Conservation (phyloP, 345 rosid genomes). For the Microcos paniculata region DNA sequence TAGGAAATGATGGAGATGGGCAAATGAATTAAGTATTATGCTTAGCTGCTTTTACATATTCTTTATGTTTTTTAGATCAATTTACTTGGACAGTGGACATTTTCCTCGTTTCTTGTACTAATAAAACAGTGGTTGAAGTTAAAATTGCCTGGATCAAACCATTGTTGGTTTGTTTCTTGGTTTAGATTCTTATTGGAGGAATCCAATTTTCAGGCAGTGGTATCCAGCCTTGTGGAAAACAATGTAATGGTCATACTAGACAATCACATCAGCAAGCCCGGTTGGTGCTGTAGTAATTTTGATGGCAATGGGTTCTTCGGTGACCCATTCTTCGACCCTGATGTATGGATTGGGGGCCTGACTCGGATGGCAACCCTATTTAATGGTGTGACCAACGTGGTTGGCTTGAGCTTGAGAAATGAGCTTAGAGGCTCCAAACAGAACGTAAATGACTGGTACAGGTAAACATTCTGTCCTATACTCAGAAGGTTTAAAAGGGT, state of each 20-base stretch:
- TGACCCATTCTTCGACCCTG: constrained; percentile 72
- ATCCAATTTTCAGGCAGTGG: constrained; percentile 56
- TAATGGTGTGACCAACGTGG: constrained; percentile 55
- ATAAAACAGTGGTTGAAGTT: not conserved
- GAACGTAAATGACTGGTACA: constrained; percentile 82
- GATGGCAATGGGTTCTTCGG: constrained; percentile 99
- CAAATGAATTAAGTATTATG: not conserved
- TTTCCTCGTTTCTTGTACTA: not conserved
- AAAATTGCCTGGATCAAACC: not conserved
- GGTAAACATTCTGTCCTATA: constrained; percentile 32
- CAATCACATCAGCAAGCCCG: constrained; percentile 89
- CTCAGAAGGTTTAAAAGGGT: not conserved
- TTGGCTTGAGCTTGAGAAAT: constrained; percentile 95
- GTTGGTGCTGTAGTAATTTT: constrained; percentile 79
- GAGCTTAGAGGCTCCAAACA: constrained; percentile 90
- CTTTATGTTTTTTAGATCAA: not conserved
- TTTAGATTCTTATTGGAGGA: not conserved
- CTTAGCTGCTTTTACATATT: not conserved
- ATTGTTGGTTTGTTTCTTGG: not conserved
- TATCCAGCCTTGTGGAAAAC: constrained; percentile 64
- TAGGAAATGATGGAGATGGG: not conserved
- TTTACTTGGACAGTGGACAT: not conserved
- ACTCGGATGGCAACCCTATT: constrained; percentile 70
- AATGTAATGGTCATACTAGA: constrained; percentile 85
- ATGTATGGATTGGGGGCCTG: constrained; percentile 65